A percentile compares a stretch with the other conserved stretches of the same genome.
Evolutionary conservation across 1,139 yeast genomes (phyloP).

Genomic region (Pichia sp.): DNA sequence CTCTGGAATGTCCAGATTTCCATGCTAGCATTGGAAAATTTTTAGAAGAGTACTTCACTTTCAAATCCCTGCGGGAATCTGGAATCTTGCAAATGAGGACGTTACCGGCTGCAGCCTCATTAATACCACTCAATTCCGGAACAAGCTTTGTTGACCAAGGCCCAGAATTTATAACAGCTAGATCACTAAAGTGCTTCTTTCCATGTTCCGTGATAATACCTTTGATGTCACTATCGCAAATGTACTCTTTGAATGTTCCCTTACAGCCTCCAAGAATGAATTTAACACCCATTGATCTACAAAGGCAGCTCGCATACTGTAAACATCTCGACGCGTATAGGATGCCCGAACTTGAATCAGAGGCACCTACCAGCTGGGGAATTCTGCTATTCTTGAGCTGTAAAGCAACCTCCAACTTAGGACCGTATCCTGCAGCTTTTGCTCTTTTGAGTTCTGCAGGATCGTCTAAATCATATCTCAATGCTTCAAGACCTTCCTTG

Average conservation of each 20-base stretch:
- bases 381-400: constrained; percentile 19
- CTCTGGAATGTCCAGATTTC: constrained; percentile 20
- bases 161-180: constrained; percentile 38
- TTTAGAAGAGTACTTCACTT: constrained; percentile 29
- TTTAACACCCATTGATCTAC: constrained; percentile 32
- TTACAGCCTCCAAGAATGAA: constrained; percentile 25
- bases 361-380: constrained; percentile 29
- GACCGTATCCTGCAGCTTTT: constrained; percentile 29
- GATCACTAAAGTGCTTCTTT: constrained; percentile 30
- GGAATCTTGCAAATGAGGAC: constrained; percentile 29
- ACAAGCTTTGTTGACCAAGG: constrained; percentile 38
- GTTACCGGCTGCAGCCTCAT: constrained; percentile 37
- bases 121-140: constrained; percentile 33
- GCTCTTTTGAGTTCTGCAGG: constrained; percentile 21
- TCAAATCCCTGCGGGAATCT: constrained; percentile 28
- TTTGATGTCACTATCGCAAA: constrained; percentile 18
- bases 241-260: constrained; percentile 17
- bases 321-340: constrained; percentile 37
- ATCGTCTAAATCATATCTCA: constrained; percentile 29
- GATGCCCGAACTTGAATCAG: constrained; percentile 38
- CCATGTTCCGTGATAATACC: constrained; percentile 36
- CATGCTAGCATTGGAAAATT: constrained; percentile 20
- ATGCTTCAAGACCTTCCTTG: constrained; percentile 31
- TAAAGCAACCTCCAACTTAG: constrained; percentile 26
- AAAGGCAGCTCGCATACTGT: constrained; percentile 30